Base-by-base conservation (phyloP, 2,329 filamentous ascomycete species). In the Diplodia corticola region DNA sequence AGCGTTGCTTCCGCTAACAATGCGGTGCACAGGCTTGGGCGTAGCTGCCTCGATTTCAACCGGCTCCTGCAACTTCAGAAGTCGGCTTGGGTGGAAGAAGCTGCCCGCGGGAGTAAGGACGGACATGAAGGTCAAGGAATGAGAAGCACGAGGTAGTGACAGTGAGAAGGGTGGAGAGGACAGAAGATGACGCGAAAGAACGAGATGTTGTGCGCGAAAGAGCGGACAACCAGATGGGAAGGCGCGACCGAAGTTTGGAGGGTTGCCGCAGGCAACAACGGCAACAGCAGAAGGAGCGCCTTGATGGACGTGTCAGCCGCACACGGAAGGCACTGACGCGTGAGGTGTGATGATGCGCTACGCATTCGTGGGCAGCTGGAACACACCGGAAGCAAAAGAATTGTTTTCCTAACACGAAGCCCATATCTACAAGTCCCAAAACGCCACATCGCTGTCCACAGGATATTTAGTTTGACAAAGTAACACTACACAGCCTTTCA, bases 341-440 rank as follows among this genome's bases (percentile, higher is more conserved):
- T 35, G 33, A 35, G 33, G 20, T 20, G 20, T 49, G n/a, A 26
- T 7, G 17, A 22, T 24, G 12, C 20, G 26, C 10, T 7, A 24
- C 9, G 12, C 4, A 4, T 49, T 49, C n/a, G 5, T 51, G 2
- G 28, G 24, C 24, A 7, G 12, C 22, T 15, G 12, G 20, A 17
- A 7, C 30, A 35, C 17, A 35, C 33, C 9, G 33, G 9, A 54
- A 24, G 10, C 37, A 57, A n/a, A 28, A 64, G n/a, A 30, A 20
- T n/a, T 15, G 20, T 57, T 55, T 12, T 49, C 50, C 48, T 65
- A 55, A 57, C 50, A 57, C 57, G 40, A 57, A 64, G 51, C 51
- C 50, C 33, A 26, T 65, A 65, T 65, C 53, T 65, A 65, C 63
- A 65, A 46, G 40, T 35, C 26, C 63, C 50, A 24, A 57, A 65